A percentile compares a stretch with the other conserved stretches of the same genome.
These are phyloP conservation scores for Diaporthe sp. DNA, from an alignment of 2,329 filamentous ascomycete species.

Conservation along the genomic window DNA sequence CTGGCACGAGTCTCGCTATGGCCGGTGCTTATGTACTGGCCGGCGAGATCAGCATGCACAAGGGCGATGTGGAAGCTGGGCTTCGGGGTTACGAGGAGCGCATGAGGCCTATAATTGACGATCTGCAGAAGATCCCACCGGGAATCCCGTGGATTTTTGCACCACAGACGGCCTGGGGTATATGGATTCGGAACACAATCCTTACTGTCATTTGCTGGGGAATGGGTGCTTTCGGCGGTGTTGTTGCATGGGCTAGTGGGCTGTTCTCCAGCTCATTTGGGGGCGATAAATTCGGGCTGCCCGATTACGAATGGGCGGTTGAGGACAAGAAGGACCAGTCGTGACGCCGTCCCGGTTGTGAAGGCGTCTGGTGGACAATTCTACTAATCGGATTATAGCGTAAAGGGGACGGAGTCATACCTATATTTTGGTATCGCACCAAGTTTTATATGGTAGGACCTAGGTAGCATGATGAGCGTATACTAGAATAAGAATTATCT, in stretches of 20 bases:
- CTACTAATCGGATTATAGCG: neutral
- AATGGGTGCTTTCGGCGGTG: conserved; percentile 30
- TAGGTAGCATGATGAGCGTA: neutral
- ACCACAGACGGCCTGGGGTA: conserved; percentile 56
- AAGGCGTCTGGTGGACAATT: neutral
- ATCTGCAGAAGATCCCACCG: conserved; percentile 46
- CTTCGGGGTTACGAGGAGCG: conserved; percentile 48
- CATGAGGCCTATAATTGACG: conserved; percentile 48
- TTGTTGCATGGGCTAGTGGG: conserved; percentile 45
- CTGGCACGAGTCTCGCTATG: conserved; percentile 52
- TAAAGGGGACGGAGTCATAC: neutral
- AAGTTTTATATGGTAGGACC: no score
- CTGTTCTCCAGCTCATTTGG: conserved; percentile 46
- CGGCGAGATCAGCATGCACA: conserved; percentile 50
- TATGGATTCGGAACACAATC: conserved; percentile 55
- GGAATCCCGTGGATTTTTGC: conserved; percentile 49
- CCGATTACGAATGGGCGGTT: conserved; percentile 47
- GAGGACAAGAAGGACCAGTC: neutral
- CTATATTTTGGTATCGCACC: no score
- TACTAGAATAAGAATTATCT: neutral
- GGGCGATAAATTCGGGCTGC: conserved; percentile 47
- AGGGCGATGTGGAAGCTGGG: conserved; percentile 44
- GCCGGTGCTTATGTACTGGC: conserved; percentile 57
- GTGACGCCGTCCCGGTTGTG: neutral
- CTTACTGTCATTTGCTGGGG: conserved; percentile 53